Percentiles rank a stretch among this genome's conserved stretches.
Evolutionary conservation across 176 grass and related monocot species (phyloP).

Genomic region (Avena eriantha): DNA sequence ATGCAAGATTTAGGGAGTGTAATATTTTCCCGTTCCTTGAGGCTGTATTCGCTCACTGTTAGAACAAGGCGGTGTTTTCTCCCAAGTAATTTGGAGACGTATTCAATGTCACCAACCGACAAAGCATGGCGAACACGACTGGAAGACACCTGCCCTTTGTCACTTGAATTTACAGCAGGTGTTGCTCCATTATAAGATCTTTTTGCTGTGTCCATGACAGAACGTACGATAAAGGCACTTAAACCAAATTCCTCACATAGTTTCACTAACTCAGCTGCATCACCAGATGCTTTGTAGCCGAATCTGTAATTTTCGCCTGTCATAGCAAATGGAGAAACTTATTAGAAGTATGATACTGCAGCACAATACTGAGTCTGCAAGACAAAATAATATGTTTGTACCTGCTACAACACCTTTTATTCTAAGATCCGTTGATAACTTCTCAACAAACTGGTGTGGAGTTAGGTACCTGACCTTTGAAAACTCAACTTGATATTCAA

Average conservation of each 20-base stretch:
- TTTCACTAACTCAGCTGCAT: constrained; percentile 65
- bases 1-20: constrained; percentile 57
- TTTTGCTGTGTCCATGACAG: constrained; percentile 62
- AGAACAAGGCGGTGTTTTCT: constrained; percentile 87
- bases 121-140: constrained; percentile 83
- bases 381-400: constrained; percentile 52
- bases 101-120: constrained; percentile 73
- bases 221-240: constrained; percentile 56
- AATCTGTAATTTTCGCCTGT: constrained; percentile 98
- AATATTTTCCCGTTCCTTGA: constrained; percentile 49
- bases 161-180: constrained; percentile 60
- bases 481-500: constrained; percentile 88
- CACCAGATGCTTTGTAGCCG: constrained; percentile 97
- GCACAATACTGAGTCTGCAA: constrained; percentile 23
- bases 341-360: constrained; percentile 7
- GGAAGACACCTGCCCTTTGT: constrained; percentile 90
- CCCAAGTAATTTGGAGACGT: constrained; percentile 73
- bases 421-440: constrained; percentile 88
- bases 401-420: constrained; percentile 80
- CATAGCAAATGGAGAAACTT: constrained; percentile 41
- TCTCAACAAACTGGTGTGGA: constrained; percentile 94
- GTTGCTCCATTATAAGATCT: constrained; percentile 54
- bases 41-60: constrained; percentile 44
- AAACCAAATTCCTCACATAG: constrained; percentile 60
- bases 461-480: constrained; percentile 79